Percentiles rank a stretch among this genome's conserved stretches.
phyloP scores from a whole-genome alignment of 2,329 filamentous ascomycete species.

The Epichloe elymi region DNA sequence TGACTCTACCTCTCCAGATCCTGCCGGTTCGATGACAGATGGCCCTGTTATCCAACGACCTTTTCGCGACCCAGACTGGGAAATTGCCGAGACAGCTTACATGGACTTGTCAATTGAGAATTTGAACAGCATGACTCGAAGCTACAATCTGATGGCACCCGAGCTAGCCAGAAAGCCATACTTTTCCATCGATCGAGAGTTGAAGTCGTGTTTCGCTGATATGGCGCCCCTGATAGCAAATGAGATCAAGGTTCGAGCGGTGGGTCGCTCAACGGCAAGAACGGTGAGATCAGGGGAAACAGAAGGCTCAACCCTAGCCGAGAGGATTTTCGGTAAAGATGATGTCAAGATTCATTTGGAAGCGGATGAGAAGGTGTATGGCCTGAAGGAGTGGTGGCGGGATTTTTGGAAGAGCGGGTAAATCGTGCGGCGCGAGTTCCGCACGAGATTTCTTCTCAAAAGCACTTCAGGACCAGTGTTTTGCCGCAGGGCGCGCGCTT shows the following conservation, averaged over 20 bases:
- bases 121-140: slow-evolving; percentile 67
- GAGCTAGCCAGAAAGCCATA: slow-evolving; percentile 89
- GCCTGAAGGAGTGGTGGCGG: slow-evolving; percentile 78
- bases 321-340: slow-evolving; percentile 40
- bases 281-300: slow-evolving; percentile 15
- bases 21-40: not conserved
- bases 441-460: too few relatives aligned
- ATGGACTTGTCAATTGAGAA: slow-evolving; percentile 62
- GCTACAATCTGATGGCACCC: slow-evolving; percentile 92
- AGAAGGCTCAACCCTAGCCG: slow-evolving; percentile 39
- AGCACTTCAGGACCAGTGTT: too few relatives aligned
- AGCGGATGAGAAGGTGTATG: slow-evolving; percentile 63
- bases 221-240: slow-evolving; percentile 64
- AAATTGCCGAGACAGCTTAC: slow-evolving; percentile 59
- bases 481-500: too few relatives aligned
- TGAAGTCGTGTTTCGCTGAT: slow-evolving; percentile 70
- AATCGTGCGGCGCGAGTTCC: not conserved
- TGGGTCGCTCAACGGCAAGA: slow-evolving; percentile 26
- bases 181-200: slow-evolving; percentile 69
- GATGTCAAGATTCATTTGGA: slow-evolving; percentile 55
- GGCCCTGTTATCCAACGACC: slow-evolving; percentile 31
- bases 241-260: slow-evolving; percentile 58
- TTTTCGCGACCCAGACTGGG: slow-evolving; percentile 70
- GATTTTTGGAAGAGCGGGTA: slow-evolving; percentile 47
- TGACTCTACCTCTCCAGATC: not conserved